Base-by-base conservation (phyloP, 768 basidiomycete genomes). In the Filobasidium wieringae region DNA sequence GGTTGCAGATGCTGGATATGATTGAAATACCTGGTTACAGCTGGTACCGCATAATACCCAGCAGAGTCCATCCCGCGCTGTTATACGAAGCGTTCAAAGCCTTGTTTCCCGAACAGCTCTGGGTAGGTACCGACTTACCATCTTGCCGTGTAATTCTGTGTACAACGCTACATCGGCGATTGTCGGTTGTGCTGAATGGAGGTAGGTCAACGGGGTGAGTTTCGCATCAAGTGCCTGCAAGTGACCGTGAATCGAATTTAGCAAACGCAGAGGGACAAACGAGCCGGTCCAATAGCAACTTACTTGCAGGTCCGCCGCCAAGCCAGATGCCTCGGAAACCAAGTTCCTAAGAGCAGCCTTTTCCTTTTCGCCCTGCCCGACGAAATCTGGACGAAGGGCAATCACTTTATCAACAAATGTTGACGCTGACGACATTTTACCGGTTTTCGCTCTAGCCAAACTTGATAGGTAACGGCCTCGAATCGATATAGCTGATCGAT, bases 21-120 rank as follows among this genome's bases (percentile, higher is more conserved):
- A 74, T 92, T 86, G 70, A 97, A 93, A 79, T 93, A 96, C 43
- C 95, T 87, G 39, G 87, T 87, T 36, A 97, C 72, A 22, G 87
- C 80, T 5, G 93, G 90, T 55, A 83, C 80, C 17, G 83, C 76
- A 70, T 87, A 84, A 77, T 87, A 85, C 69, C 86, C 81, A n/a
- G 79, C 64, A 4, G 86, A 78, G 65, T 82, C 80, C 17, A 86
- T 77, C 68, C n/a, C n/a, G n/a, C n/a, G n/a, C n/a, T 84, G 81
- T 8, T 85, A 81, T 85, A 93, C 71, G 32, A 59, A 17, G 9
- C 3, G 4, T 32, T 14, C 17, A 27, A 33, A 17, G 37, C 27
- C 29, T 27, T 9, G 45, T 51, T 27, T 8, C n/a, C n/a, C n/a
- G n/a, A n/a, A n/a, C n/a, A n/a, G n/a, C n/a, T n/a, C n/a, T n/a